Evolutionary conservation across 2,329 filamentous ascomycete genomes (phyloP).

Genomic region (Cladophialophora exuberans): DNA sequence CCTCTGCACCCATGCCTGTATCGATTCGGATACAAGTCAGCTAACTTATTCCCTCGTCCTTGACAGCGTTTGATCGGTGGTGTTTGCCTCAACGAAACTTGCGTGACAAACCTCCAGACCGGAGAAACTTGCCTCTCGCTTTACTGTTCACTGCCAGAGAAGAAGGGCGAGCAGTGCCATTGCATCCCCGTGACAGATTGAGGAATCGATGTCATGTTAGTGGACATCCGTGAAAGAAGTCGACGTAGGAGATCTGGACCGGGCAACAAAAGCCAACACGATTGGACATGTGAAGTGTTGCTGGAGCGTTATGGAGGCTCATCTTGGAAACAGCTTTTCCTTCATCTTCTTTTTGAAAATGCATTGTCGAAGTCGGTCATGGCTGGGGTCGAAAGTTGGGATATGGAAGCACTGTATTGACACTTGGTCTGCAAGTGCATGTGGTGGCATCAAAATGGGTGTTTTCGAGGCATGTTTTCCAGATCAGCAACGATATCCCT

Average conservation of each 20-base stretch:
- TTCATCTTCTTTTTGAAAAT: neutral
- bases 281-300: neutral
- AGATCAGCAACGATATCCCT: too few species aligned
- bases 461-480: too few species aligned
- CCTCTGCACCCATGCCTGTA: neutral
- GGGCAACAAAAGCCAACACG: too few species aligned
- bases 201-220: neutral
- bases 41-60: neutral
- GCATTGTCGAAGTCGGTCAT: neutral
- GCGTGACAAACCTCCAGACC: conserved; percentile 11
- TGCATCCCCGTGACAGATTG: conserved; percentile 11
- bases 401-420: too few species aligned
- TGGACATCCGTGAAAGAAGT: neutral
- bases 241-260: neutral
- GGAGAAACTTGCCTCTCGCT: conserved; percentile 12
- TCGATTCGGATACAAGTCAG: neutral
- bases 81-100: conserved; percentile 14
- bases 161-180: conserved; percentile 14
- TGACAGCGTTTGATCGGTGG: conserved; percentile 8
- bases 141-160: conserved; percentile 7
- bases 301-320: neutral
- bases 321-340: too few species aligned
- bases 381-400: too few species aligned
- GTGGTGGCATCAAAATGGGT: too few species aligned
- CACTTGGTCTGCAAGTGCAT: too few species aligned